phyloP scores from a whole-genome alignment of 257 asterid species.

The Solanum lignicaule region DNA sequence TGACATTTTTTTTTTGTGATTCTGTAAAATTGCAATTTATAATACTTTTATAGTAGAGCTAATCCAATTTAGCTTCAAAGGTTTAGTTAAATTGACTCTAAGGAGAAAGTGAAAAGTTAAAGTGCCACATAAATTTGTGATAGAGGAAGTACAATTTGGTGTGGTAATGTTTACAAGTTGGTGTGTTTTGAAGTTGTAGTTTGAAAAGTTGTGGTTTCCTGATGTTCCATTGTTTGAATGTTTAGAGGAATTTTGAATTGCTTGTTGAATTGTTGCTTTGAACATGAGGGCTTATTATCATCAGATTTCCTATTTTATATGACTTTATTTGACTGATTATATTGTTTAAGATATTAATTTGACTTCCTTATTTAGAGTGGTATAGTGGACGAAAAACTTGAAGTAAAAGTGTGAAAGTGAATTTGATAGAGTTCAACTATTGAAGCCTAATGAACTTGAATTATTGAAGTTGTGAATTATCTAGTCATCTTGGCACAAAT shows the following conservation, averaged over 20 bases:
- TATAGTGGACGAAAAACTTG: background rate
- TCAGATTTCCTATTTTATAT: background rate
- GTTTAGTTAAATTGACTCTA: too few species aligned
- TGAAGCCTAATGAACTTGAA: background rate
- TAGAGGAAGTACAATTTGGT: background rate
- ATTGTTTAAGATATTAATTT: background rate
- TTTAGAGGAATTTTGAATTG: background rate
- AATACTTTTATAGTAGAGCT: background rate
- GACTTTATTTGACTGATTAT: background rate
- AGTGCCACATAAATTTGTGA: too few species aligned
- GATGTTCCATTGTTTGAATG: background rate
- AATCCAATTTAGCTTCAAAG: too few species aligned
- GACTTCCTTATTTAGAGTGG: background rate
- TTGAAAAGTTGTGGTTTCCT: background rate
- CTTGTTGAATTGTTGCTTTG: background rate
- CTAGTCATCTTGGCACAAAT: background rate
- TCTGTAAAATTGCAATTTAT: background rate
- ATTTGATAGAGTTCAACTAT: background rate
- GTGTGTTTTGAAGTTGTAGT: background rate
- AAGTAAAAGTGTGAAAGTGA: background rate
- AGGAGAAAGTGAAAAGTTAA: too few species aligned
- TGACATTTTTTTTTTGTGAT: background rate
- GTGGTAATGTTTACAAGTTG: background rate
- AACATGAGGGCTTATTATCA: background rate
- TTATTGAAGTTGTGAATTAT: background rate